phyloP scores from a whole-genome alignment of 768 basidiomycete species.

The Tricholomella constricta region DNA sequence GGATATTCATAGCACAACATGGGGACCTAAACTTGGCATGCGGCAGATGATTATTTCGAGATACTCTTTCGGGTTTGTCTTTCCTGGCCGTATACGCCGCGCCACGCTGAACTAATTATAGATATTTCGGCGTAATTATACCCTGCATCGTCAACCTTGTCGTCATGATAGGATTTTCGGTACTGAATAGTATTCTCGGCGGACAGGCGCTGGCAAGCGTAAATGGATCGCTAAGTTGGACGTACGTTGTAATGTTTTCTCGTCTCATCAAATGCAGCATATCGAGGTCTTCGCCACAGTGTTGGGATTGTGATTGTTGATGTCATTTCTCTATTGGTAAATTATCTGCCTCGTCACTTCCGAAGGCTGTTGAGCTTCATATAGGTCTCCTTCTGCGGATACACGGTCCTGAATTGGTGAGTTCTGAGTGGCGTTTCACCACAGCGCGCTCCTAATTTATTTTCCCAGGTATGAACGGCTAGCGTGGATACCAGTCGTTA shows the following conservation, averaged over 20 bases:
- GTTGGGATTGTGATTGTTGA: constrained; percentile 84
- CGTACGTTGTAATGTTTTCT: constrained; percentile 28
- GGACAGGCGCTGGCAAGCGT: constrained; percentile 54
- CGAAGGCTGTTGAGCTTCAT: background rate
- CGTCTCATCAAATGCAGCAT: background rate
- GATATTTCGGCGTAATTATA: constrained; percentile 65
- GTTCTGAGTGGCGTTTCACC: background rate
- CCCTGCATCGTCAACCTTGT: constrained; percentile 64
- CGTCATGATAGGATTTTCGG: constrained; percentile 68
- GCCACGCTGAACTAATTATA: constrained; percentile 24
- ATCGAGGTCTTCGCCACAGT: constrained; percentile 32
- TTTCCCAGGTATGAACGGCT: constrained; percentile 63
- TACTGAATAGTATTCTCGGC: constrained; percentile 72
- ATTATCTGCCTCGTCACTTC: constrained; percentile 37
- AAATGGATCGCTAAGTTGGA: constrained; percentile 43
- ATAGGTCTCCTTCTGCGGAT: constrained; percentile 61
- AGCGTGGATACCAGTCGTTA: constrained; percentile 77
- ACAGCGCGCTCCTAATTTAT: background rate
- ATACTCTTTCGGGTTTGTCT: constrained; percentile 38
- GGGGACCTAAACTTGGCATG: constrained; percentile 84
- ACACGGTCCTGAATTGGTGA: constrained; percentile 48
- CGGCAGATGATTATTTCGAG: constrained; percentile 80
- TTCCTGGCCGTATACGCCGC: background rate
- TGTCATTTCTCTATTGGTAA: constrained; percentile 63
- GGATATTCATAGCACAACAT: constrained; percentile 45